Conservation (phyloP, 768 basidiomycete genomes). For the Chalciporus pseudorubinellus region DNA sequence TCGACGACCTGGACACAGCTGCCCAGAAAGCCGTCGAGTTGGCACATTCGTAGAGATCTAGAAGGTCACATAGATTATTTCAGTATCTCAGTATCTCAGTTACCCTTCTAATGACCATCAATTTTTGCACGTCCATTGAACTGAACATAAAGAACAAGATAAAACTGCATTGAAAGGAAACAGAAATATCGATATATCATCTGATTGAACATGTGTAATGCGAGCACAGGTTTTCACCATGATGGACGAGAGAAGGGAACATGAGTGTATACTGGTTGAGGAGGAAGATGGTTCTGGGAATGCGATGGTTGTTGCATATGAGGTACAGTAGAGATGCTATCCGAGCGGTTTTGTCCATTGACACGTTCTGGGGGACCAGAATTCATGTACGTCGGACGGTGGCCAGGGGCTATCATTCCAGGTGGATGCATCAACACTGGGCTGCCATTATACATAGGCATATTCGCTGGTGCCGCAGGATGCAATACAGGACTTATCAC, state of each 20-base stretch:
- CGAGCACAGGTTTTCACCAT: constrained; percentile 26
- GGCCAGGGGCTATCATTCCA: constrained; percentile 36
- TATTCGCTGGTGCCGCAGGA: constrained; percentile 44
- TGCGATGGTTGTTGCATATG: constrained; percentile 41
- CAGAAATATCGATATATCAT: constrained; percentile 36
- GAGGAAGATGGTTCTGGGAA: constrained; percentile 23
- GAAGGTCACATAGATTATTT: constrained; percentile 16
- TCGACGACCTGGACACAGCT: constrained; percentile 91
- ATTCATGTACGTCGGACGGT: constrained; percentile 38
- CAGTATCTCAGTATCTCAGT: constrained; percentile 10
- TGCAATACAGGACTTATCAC: constrained; percentile 75
- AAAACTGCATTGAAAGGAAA: constrained; percentile 24
- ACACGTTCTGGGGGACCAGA: constrained; percentile 49
- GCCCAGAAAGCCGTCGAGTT: constrained; percentile 76
- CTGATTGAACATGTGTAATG: constrained; percentile 17
- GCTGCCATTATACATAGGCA: constrained; percentile 62
- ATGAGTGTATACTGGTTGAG: constrained; percentile 31
- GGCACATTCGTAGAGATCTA: constrained; percentile 45
- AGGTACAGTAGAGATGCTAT: constrained; percentile 40
- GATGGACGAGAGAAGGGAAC: constrained; percentile 29
- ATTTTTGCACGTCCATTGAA: background rate
- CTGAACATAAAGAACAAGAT: constrained; percentile 11
- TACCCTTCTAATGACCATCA: constrained; percentile 15
- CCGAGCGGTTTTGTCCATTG: constrained; percentile 45
- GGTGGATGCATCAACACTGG: constrained; percentile 63